Conservation (phyloP, 495 filamentous ascomycete genomes). For the Aspergillus leporis region DNA sequence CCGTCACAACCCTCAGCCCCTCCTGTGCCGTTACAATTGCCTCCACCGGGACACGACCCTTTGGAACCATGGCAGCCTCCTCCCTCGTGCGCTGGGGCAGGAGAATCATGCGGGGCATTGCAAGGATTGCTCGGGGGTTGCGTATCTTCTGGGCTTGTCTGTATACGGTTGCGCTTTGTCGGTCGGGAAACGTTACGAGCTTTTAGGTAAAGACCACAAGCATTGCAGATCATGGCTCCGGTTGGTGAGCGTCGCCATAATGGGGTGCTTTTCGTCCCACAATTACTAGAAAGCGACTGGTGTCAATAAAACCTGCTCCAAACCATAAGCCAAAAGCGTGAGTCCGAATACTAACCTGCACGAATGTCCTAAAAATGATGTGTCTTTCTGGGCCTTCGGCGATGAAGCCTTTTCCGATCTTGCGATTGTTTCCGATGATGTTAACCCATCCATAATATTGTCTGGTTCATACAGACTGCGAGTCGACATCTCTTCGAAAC, state of each 20-base stretch:
- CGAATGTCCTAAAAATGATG: slow-evolving; percentile 49
- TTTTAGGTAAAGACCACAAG: slow-evolving; percentile 93
- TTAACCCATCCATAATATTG: slow-evolving; percentile 11
- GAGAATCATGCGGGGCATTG: slow-evolving; percentile 17
- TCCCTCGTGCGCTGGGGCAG: slow-evolving; percentile 33
- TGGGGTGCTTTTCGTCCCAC: slow-evolving; percentile 87
- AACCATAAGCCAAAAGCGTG: background rate
- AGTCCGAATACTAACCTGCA: slow-evolving; percentile 49
- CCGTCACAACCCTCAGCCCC: slow-evolving; percentile 95
- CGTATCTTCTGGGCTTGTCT: slow-evolving; percentile 34
- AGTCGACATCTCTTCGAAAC: slow-evolving; percentile 11
- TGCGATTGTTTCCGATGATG: slow-evolving; percentile 9
- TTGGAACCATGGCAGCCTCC: slow-evolving; percentile 46
- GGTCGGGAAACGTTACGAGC: slow-evolving; percentile 87
- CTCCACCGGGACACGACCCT: slow-evolving; percentile 94
- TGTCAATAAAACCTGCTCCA: slow-evolving; percentile 19
- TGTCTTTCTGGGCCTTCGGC: slow-evolving; percentile 40
- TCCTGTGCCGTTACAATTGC: slow-evolving; percentile 93
- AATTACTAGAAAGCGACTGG: slow-evolving; percentile 67
- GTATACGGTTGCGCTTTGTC: slow-evolving; percentile 73
- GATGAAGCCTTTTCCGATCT: slow-evolving; percentile 31
- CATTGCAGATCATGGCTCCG: slow-evolving; percentile 95
- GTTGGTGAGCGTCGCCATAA: slow-evolving; percentile 93
- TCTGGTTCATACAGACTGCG: slow-evolving; percentile 18
- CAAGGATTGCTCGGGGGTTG: slow-evolving; percentile 5